Evolutionary conservation across 139 green algal species (phyloP).

Genomic region (Tetratostichococcus sp.): DNA sequence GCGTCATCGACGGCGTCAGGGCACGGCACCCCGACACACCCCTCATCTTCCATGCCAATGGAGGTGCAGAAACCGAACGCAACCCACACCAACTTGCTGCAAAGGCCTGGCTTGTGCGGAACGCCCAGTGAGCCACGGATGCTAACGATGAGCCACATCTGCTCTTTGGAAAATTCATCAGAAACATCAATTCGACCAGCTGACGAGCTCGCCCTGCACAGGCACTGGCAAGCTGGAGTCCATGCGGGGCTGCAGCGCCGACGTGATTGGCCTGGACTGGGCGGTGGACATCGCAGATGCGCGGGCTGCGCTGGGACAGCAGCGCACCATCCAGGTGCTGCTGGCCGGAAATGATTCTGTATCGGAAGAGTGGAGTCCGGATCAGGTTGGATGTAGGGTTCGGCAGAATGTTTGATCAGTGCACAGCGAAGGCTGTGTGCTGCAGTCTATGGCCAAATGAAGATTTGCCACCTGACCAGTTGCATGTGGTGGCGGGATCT

Average conservation of each 20-base stretch:
- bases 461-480: too few species aligned
- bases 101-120: too few species aligned
- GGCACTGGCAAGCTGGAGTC: constrained; percentile 80
- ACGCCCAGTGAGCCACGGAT: too few species aligned
- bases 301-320: constrained; percentile 47
- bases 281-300: constrained; percentile 68
- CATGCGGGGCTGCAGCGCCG: constrained; percentile 49
- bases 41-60: constrained; percentile 97
- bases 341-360: too few species aligned
- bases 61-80: constrained; percentile 65
- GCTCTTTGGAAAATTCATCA: too few species aligned
- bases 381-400: too few species aligned
- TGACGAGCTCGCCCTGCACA: constrained; percentile 13
- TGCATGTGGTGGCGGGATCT: too few species aligned
- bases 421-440: background rate
- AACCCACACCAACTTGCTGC: too few species aligned
- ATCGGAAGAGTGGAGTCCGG: constrained; percentile 14
- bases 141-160: too few species aligned
- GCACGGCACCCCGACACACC: constrained; percentile 77
- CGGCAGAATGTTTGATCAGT: background rate
- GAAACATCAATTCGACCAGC: too few species aligned
- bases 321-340: constrained; percentile 28
- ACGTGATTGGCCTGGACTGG: constrained; percentile 96
- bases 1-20: constrained; percentile 67
- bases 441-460: background rate